Conservation (phyloP, 2,329 filamentous ascomycete species). For the Didymella sp. region DNA sequence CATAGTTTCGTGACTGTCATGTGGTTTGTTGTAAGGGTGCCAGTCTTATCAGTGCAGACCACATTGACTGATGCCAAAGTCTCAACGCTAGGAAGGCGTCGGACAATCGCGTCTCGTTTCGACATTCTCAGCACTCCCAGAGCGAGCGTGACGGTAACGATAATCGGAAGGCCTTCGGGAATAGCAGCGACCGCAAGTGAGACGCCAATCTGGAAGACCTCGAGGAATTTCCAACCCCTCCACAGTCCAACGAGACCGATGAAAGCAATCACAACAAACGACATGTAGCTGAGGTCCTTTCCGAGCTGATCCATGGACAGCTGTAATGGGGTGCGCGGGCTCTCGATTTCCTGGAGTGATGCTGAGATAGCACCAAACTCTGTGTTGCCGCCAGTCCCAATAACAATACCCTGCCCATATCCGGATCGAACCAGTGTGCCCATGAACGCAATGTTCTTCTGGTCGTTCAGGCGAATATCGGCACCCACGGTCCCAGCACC, state of each 20-base stretch:
- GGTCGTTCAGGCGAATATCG: slow-evolving; percentile 73
- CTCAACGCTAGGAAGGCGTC: slow-evolving; percentile 94
- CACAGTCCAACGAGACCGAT: slow-evolving; percentile 91
- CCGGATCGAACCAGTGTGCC: slow-evolving; percentile 94
- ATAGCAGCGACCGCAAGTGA: slow-evolving; percentile 96
- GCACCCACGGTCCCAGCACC: slow-evolving; percentile 66
- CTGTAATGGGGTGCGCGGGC: slow-evolving; percentile 90
- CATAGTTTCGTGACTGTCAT: slow-evolving; percentile 98
- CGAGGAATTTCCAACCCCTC: slow-evolving; percentile 85
- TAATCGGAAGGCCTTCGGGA: slow-evolving; percentile 94
- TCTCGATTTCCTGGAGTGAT: slow-evolving; percentile 93
- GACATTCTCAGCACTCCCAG: slow-evolving; percentile 97
- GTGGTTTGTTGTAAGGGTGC: slow-evolving; percentile 94
- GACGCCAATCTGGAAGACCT: slow-evolving; percentile 97
- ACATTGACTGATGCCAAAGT: slow-evolving; percentile 98
- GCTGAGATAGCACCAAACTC: slow-evolving; percentile 97
- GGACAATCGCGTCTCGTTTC: slow-evolving; percentile 90
- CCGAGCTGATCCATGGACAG: slow-evolving; percentile 97
- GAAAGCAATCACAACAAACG: slow-evolving; percentile 90
- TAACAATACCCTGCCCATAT: slow-evolving; percentile 95
- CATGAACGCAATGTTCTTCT: slow-evolving; percentile 97
- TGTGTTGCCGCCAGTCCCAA: slow-evolving; percentile 90
- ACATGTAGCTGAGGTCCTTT: slow-evolving; percentile 94
- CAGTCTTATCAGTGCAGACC: slow-evolving; percentile 98
- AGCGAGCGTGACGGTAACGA: slow-evolving; percentile 95